A percentile compares a stretch with the other conserved stretches of the same genome.
phyloP scores from a whole-genome alignment of 495 filamentous ascomycete genomes.

The Tuber melanosporum region DNA sequence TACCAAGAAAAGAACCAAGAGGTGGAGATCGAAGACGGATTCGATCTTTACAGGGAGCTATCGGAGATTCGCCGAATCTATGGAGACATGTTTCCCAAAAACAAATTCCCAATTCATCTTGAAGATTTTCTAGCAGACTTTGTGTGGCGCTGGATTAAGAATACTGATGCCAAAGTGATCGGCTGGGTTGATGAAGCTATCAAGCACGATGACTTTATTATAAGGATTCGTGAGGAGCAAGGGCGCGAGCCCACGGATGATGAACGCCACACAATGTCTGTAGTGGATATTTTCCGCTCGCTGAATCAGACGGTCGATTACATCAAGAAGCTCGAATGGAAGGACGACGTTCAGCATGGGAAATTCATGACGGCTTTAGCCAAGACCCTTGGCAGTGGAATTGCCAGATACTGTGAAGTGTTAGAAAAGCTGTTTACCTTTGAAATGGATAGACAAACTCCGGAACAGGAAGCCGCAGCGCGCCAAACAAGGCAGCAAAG shows the following conservation, averaged over 20 bases:
- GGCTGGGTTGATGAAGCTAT: slow-evolving; percentile 85
- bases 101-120: slow-evolving; percentile 72
- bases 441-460: slow-evolving; percentile 87
- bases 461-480: slow-evolving; percentile 73
- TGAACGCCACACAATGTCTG: slow-evolving; percentile 82
- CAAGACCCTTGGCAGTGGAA: slow-evolving; percentile 74
- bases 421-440: slow-evolving; percentile 77
- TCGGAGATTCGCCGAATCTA: slow-evolving; percentile 76
- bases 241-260: slow-evolving; percentile 58
- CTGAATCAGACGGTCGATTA: slow-evolving; percentile 88
- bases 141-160: slow-evolving; percentile 88
- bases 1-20: slow-evolving; percentile 63
- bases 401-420: slow-evolving; percentile 85
- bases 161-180: slow-evolving; percentile 69
- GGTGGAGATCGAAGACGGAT: slow-evolving; percentile 80
- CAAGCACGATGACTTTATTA: slow-evolving; percentile 74
- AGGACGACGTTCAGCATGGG: slow-evolving; percentile 84
- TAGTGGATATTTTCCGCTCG: slow-evolving; percentile 87
- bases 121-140: slow-evolving; percentile 82
- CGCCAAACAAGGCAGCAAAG: slow-evolving; percentile 82
- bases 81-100: slow-evolving; percentile 57
- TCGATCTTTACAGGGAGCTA: slow-evolving; percentile 84
- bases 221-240: slow-evolving; percentile 33
- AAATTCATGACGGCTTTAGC: slow-evolving; percentile 96
- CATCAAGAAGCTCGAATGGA: slow-evolving; percentile 79